Evolutionary conservation across 2,329 filamentous ascomycete genomes (phyloP), one percentile per base, ranked within the genome.

Genomic region (Penicillium italicum): DNA sequence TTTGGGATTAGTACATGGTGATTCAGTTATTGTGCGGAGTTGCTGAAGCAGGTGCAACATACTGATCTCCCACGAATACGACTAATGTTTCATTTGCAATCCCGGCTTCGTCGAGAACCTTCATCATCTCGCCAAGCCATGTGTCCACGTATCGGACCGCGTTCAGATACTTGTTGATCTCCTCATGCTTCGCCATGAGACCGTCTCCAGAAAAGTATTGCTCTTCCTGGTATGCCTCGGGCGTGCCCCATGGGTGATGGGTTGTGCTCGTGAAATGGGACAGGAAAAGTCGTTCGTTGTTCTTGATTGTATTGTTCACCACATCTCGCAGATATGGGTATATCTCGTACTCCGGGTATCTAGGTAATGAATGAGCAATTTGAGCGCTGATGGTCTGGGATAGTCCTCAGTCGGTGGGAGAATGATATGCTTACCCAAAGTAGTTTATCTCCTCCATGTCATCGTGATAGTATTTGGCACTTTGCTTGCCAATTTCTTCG

Each of bases 31-130:
- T 20, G 9, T 26, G 9, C 2, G 5, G 9, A 18, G 22, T 31
- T 40, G 5, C 28, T 49, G n/a, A 47, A 47, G 10, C 2, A 12
- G 16, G 31, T 26, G 42, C n/a, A 43, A 58, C 59, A 53, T 60
- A 63, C 61, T 73, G 75, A 59, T 79, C 76, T 38, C 77, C 77
- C 4, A 76, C 69, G 26, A 78, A 64, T 2, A 79, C 72, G 2
- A 79, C 70, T 7, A 79, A 63, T 10, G 76, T 79, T 62, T 78
- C 73, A 51, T 78, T 72, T 5, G 75, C 70, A n/a, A 78, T 72
- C 18, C 72, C 75, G 10, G 68, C 59, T 28, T 78, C 72, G 36
- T 79, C 74, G 7, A 78, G 61, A n/a, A 77, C 56, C 45, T 70
- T 61, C 59, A 77, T 67, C 20, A 77, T 62, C 46, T 74, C 66